These are phyloP conservation scores for Royoungia palumana DNA, from an alignment of 768 basidiomycete genomes.

Conservation along the genomic window DNA sequence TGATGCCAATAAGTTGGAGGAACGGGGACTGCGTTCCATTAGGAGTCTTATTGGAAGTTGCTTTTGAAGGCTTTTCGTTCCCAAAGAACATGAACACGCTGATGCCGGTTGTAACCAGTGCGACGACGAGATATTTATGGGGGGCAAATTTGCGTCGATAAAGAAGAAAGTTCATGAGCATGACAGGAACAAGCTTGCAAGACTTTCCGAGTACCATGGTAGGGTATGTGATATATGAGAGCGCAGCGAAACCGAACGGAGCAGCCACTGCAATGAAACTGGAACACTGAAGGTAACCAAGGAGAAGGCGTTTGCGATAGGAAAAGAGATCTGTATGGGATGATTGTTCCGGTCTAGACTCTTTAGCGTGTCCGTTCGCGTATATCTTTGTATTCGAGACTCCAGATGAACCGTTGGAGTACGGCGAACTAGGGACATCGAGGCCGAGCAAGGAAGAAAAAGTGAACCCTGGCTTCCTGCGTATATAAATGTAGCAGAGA, in stretches of 20 bases:
- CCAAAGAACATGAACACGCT: conserved; percentile 93
- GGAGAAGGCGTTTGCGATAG: conserved; percentile 50
- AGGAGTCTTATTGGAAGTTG: conserved; percentile 32
- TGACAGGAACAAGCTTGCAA: conserved; percentile 97
- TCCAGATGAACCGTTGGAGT: conserved; percentile 24
- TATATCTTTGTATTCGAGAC: conserved; percentile 33
- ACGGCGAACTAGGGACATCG: conserved; percentile 25
- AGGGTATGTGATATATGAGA: conserved; percentile 95
- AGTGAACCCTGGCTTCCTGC: conserved; percentile 52
- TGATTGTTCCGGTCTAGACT: conserved; percentile 23
- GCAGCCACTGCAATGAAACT: conserved; percentile 86
- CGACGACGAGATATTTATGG: conserved; percentile 94
- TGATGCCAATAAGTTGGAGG: conserved; percentile 65
- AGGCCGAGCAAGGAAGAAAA: conserved; percentile 63
- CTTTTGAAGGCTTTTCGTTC: conserved; percentile 44
- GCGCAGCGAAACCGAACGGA: conserved; percentile 93
- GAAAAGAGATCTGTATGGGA: conserved; percentile 31
- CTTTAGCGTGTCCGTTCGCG: conserved; percentile 32
- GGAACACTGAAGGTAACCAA: conserved; percentile 79
- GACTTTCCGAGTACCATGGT: conserved; percentile 99
- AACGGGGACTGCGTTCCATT: conserved; percentile 37
- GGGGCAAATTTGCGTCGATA: conserved; percentile 90
- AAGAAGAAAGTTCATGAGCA: conserved; percentile 94
- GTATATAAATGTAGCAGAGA: conserved; percentile 66
- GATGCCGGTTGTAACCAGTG: conserved; percentile 89